Evolutionary conservation across 2,329 filamentous ascomycete genomes (phyloP).

Genomic region (Phyllosticta capitalensis): DNA sequence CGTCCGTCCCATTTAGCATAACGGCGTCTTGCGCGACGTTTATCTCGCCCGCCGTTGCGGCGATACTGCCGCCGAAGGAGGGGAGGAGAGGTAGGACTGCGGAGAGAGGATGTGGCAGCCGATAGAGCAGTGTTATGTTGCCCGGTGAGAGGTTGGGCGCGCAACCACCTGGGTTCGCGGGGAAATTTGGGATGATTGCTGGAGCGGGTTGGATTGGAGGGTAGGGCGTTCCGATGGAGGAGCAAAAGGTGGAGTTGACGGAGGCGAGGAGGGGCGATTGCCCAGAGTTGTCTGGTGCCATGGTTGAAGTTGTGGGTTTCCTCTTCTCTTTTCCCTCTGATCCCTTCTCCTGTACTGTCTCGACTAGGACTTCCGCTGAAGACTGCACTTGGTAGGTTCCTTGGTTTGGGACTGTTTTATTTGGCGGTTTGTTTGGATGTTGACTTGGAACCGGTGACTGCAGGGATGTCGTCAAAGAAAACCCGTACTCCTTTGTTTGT

Average conservation of each 20-base stretch:
- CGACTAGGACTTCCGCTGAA: too few relatives aligned
- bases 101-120: slow-evolving; percentile 1
- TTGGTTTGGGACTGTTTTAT: too few relatives aligned
- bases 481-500: too few relatives aligned
- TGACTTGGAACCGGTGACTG: too few relatives aligned
- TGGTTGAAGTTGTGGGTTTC: neutral
- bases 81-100: slow-evolving; percentile 4
- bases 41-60: neutral
- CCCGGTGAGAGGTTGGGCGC: neutral
- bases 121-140: neutral
- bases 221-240: slow-evolving; percentile 1
- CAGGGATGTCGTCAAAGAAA: too few relatives aligned
- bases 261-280: slow-evolving; percentile 2
- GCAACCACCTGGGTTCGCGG: neutral
- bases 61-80: neutral
- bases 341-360: neutral
- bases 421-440: too few relatives aligned
- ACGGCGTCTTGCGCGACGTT: neutral
- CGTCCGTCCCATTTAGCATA: slow-evolving; percentile 4
- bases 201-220: slow-evolving; percentile 1
- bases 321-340: neutral
- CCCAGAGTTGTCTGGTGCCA: neutral
- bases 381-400: too few relatives aligned
- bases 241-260: slow-evolving; percentile 1
- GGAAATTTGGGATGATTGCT: neutral